These are phyloP conservation scores for Candida pseudoviswanathii DNA, from an alignment of 1,139 yeast species.

Conservation along the genomic window DNA sequence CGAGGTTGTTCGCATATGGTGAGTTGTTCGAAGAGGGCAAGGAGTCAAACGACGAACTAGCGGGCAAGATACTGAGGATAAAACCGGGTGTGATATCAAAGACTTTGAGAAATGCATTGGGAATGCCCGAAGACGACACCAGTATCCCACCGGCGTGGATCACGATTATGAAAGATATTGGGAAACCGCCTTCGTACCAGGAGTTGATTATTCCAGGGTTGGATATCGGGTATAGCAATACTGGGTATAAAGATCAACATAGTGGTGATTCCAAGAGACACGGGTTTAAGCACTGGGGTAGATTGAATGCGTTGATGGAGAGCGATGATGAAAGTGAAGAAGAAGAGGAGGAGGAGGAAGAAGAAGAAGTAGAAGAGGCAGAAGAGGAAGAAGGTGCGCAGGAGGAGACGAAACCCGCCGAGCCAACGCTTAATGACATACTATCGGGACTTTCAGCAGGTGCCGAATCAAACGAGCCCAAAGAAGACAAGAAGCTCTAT, in stretches of 20 bases:
- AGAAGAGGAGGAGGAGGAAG: slow-evolving; percentile 23
- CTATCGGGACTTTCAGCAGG: slow-evolving; percentile 3
- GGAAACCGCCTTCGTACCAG: slow-evolving; percentile 86
- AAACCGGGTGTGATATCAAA: slow-evolving; percentile 72
- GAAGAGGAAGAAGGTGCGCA: slow-evolving; percentile 9
- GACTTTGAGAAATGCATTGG: slow-evolving; percentile 66
- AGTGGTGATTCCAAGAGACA: slow-evolving; percentile 17
- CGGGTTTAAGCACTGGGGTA: slow-evolving; percentile 42
- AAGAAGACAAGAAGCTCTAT: slow-evolving; percentile 9
- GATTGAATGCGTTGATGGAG: slow-evolving; percentile 36
- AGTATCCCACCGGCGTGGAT: slow-evolving; percentile 81
- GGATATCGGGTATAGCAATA: slow-evolving; percentile 43
- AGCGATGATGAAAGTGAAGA: slow-evolving; percentile 33
- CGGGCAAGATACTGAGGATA: slow-evolving; percentile 37
- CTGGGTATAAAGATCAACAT: slow-evolving; percentile 33
- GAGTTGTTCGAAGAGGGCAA: slow-evolving; percentile 82
- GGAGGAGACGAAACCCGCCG: neutral
- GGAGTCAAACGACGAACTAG: slow-evolving; percentile 52
- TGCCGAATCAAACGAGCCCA: neutral
- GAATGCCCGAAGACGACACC: slow-evolving; percentile 55
- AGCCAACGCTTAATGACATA: slow-evolving; percentile 5
- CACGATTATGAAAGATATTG: slow-evolving; percentile 64
- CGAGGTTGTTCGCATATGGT: slow-evolving; percentile 67
- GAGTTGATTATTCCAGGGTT: slow-evolving; percentile 60
- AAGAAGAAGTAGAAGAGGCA: slow-evolving; percentile 14